Evolutionary conservation across 192 early-diverging fungal genomes (phyloP), one percentile per base, ranked within the genome.

Genomic region (Kappamyces sp.): DNA sequence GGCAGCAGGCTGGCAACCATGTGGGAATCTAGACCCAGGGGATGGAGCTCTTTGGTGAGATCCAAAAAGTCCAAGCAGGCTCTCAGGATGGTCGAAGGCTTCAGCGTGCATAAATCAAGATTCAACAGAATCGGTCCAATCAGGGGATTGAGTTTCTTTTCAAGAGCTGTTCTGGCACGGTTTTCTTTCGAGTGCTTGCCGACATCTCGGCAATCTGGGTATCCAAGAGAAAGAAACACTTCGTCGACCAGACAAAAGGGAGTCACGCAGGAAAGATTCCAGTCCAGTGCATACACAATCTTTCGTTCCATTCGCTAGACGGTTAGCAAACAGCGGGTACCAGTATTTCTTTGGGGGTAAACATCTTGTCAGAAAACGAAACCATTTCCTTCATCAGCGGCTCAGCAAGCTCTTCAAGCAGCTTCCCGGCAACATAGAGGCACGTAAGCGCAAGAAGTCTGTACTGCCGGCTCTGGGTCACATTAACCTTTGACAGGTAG

Each of bases 281-380:
- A 55, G 32, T 5, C 5, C n/a, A 55, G 31, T 0, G 5, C 5
- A 8, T n/a, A 1, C 7, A 43, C 45, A 14, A 55, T 33, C 32
- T 55, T 55, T 29, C 54, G 54, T 30, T 55, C 54, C 54, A 55
- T 55, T 40, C 54, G 40, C 54, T 55, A 5, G 9, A 40, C 12
- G 40, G 4, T 11, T 5, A 55, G 45, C 12, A 15, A 39, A 45
- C 43, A 45, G 22, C 8, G 38, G 5, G 8, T 39, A 55, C 54
- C 54, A 43, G 40, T 29, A 55, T 38, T 3, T 55, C 54, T 38
- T 7, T 30, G 8, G 14, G 29, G 31, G 54, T 55, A 55, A 55
- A 55, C 31, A 29, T 42, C 11, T 43, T 43, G n/a, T 9, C 5
- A 8, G 54, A 55, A 5, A 38, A 7, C 5, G 31, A 38, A 34